Base-by-base conservation (phyloP, 352 stramenopile species). In the Phytopythium boreale region DNA sequence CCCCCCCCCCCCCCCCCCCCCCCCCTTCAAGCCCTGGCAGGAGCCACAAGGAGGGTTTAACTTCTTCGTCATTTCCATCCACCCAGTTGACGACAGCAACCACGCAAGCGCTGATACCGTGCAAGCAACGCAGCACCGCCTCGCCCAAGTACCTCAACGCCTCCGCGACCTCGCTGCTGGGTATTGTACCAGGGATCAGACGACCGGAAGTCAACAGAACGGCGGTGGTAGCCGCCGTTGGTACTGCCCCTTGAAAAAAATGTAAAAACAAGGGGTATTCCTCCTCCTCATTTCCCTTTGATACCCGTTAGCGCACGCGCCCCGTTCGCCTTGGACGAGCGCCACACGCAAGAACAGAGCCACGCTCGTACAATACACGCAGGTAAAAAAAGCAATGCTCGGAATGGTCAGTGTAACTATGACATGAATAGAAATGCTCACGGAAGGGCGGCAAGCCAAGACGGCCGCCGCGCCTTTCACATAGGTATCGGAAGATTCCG, bases 381-480 rank as follows among this genome's bases (percentile, higher is more conserved):
- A 56, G 12, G 39, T 44, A 61, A 41, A 41, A 66, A 41, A 66
- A 29, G 36, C 62, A 39, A n/a, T 52, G n/a, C n/a, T 66, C 66
- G 62, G 59, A 68, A 86, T 86, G 77, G 77, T 86, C 77, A 86
- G 77, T 86, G 77, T 86, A 86, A 86, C 77, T 86, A 86, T 86
- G 77, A 86, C 77, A 86, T 59, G 53, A 79, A 82, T 75, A 67
- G 77, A 73, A n/a, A 53, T 76, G 74, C 74, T 84, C 76, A 84
- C 69, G 78, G 69, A 84, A 84, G 69, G 59, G 68, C 63, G 59
- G 70, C 71, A 69, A 43, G 69, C 76, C 76, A 79, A 82, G 71
- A 84, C 76, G 71, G 74, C 59, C 59, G 74, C 72, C 67, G 41
- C 60, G 65, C 66, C 72, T 82, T 79, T 84, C 76, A 79, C 76